These are phyloP conservation scores for Cardamine occulta DNA, from an alignment of 345 rosid genomes.

Conservation along the genomic window DNA sequence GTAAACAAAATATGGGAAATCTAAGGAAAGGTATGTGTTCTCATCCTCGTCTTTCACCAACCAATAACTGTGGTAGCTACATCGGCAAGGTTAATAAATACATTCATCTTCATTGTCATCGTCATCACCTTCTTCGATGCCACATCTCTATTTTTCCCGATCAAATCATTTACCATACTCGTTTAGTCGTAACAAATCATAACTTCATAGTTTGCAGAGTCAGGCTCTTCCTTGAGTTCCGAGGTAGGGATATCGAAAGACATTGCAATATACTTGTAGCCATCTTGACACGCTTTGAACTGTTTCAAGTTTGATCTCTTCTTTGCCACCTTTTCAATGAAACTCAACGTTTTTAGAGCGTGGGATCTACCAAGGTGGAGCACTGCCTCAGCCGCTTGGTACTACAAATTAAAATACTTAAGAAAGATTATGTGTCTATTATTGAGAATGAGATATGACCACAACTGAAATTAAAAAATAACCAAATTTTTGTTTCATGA, in stretches of 20 bases:
- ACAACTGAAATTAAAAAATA: not conserved
- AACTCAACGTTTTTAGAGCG: not conserved
- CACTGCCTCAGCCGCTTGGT: not conserved
- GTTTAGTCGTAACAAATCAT: slow-evolving; percentile 24
- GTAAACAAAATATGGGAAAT: not conserved
- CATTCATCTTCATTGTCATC: slow-evolving; percentile 1
- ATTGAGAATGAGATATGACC: not conserved
- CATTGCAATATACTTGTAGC: not conserved
- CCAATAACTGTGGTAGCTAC: slow-evolving; percentile 9
- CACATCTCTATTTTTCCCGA: slow-evolving; percentile 8
- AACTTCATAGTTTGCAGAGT: slow-evolving; percentile 29
- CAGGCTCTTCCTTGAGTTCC: slow-evolving; percentile 24
- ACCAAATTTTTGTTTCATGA: not conserved
- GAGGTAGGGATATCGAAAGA: not conserved
- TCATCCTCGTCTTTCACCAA: not conserved
- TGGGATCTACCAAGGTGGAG: not conserved
- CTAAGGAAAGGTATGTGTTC: not conserved
- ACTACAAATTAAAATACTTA: not conserved
- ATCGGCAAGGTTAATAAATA: not conserved
- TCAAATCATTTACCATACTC: not conserved
- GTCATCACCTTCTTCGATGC: not conserved
- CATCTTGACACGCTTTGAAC: slow-evolving; percentile 8
- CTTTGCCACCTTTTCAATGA: not conserved
- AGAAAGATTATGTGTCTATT: not conserved
- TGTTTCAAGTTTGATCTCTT: not conserved